phyloP scores from a whole-genome alignment of 768 basidiomycete species.

The Ramaria sp. region DNA sequence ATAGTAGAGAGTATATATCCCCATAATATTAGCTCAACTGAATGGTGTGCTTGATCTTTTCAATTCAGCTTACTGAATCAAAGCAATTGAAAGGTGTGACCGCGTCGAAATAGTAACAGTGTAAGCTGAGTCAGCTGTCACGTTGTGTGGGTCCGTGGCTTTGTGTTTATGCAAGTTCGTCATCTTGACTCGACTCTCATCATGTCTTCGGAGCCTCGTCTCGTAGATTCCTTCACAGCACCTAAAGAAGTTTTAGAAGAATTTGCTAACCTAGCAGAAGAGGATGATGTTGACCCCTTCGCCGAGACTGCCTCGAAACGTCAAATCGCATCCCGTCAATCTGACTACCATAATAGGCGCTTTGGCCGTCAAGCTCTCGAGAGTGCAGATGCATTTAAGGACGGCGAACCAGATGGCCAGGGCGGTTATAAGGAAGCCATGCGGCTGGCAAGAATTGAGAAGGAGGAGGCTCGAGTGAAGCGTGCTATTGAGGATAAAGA shows the following conservation, averaged over 20 bases:
- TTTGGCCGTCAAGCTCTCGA: conserved; percentile 79
- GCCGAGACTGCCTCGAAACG: conserved; percentile 88
- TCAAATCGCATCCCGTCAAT: conserved; percentile 88
- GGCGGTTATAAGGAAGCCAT: conserved; percentile 96
- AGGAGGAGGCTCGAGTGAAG: conserved; percentile 80
- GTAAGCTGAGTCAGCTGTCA: no score
- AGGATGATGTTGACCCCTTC: conserved; percentile 85
- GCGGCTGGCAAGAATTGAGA: conserved; percentile 82
- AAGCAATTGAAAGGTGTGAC: no score
- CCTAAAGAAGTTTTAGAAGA: conserved; percentile 92
- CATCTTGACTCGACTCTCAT: not conserved
- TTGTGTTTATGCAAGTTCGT: not conserved
- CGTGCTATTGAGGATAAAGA: conserved; percentile 85
- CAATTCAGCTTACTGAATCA: no score
- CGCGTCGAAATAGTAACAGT: no score
- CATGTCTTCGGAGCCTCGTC: conserved; percentile 34
- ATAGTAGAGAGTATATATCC: no score
- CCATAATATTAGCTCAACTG: no score
- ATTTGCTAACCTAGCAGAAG: conserved; percentile 88
- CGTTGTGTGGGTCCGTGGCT: not conserved
- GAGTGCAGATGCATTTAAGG: conserved; percentile 68
- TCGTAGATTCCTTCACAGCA: conserved; percentile 85
- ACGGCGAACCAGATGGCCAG: conserved; percentile 55
- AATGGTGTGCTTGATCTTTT: no score
- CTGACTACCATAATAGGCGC: conserved; percentile 88